Base-by-base conservation (phyloP, 2,329 filamentous ascomycete genomes). In the Metarhizium sp. region DNA sequence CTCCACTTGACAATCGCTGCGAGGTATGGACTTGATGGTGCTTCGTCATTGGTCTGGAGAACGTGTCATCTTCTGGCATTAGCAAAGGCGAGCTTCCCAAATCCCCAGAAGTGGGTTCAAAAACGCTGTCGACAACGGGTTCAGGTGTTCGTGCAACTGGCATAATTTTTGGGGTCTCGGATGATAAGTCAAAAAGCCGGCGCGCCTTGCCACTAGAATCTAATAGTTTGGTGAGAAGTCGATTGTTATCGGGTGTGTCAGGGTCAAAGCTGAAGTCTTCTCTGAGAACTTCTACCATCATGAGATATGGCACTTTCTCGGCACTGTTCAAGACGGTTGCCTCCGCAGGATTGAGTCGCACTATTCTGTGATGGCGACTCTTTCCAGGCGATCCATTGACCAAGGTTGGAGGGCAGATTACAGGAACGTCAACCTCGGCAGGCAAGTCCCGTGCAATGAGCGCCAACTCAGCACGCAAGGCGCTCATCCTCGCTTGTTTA, bases 221-320 rank as follows among this genome's bases (percentile, higher is more conserved):
- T 20, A 85, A 58, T n/a, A 88, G 69, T 7, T 71, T 79, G 11
- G 73, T 71, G 38, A 88, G 69, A 25, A 94, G 72, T 53, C 81
- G 77, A 64, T 87, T 79, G 62, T 94, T 94, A 59, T 90, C 86
- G 32, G 80, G 75, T 0, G 84, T 86, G 36, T 87, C 82, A 0
- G 88, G 87, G 62, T 92, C 85, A 63, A 94, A 94, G 38, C 86
- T 85, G 65, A 94, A 92, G 64, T 94, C 89, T 60, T 92, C 88
- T 29, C 86, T 77, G 50, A 94, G 72, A 25, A 94, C 85, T 66
- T 94, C 89, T 2, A 92, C 82, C 88, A 94, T 92, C 32, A 94
- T 77, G 51, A 94, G 71, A 69, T 91, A 94, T 1, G 89, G 89
- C 48, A 94, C 89, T 66, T 91, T 88, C 68, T 94, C 88, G 4